phyloP scores from a whole-genome alignment of 1,284 basidiomycete species.

The Tranzscheliella williamsii region DNA sequence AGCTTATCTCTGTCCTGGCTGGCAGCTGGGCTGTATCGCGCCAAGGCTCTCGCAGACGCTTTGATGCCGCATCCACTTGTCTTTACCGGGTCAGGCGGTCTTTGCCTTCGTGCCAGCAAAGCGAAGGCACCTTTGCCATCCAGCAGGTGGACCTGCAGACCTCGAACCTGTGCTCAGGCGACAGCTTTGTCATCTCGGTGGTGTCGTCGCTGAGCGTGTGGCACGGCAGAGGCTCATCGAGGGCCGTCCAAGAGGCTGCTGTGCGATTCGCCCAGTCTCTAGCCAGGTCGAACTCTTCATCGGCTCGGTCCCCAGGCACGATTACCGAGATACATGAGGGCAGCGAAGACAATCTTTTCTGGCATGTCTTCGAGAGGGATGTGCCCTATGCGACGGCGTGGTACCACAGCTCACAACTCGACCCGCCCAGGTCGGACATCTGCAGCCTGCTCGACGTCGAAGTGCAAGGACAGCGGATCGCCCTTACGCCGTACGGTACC shows the following conservation, averaged over 20 bases:
- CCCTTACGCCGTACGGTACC: conserved; percentile 2
- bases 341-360: conserved; percentile 41
- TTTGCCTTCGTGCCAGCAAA: conserved; percentile 1
- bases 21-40: conserved; percentile 24
- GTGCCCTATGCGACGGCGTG: conserved; percentile 39
- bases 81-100: conserved; percentile 42
- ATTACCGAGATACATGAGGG: conserved; percentile 50
- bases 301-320: conserved; percentile 6
- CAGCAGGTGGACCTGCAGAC: conserved; percentile 48
- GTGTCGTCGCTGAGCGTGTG: conserved; percentile 44
- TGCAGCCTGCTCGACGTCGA: conserved; percentile 17
- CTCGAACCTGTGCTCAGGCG: conserved; percentile 46
- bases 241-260: conserved; percentile 31
- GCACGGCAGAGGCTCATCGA: conserved; percentile 45
- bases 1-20: conserved; percentile 27
- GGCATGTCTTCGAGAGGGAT: conserved; percentile 36
- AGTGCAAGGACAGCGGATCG: conserved; percentile 7
- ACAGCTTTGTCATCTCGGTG: conserved; percentile 39
- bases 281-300: conserved; percentile 14
- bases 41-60: conserved; percentile 38
- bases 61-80: conserved; percentile 26
- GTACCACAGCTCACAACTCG: conserved; percentile 19
- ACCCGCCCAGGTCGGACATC: conserved; percentile 5
- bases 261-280: conserved; percentile 38
- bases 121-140: conserved; percentile 21